phyloP scores from a whole-genome alignment of 1,284 basidiomycete species.

The Malassezia cuniculi region DNA sequence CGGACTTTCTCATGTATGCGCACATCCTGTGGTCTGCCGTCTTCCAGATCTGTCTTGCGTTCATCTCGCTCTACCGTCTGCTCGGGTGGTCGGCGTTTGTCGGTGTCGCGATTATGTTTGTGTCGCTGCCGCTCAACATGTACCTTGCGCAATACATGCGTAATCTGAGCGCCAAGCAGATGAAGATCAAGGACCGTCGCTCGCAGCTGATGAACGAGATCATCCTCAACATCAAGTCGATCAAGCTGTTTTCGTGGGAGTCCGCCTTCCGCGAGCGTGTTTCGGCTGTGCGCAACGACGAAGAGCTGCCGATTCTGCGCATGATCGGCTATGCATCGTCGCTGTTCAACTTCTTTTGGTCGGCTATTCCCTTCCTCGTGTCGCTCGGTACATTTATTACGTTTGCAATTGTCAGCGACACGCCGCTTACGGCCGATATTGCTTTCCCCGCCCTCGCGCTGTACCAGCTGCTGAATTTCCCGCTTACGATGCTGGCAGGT shows the following conservation, averaged over 20 bases:
- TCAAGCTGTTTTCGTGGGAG: conserved; percentile 57
- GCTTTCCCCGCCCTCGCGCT: conserved; percentile 89
- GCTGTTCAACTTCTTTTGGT: conserved; percentile 42
- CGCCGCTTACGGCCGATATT: conserved; percentile 71
- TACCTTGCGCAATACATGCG: conserved; percentile 52
- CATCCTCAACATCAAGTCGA: conserved; percentile 66
- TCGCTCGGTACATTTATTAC: conserved; percentile 62
- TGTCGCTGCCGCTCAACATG: conserved; percentile 24
- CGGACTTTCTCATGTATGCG: conserved; percentile 70
- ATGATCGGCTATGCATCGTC: conserved; percentile 17
- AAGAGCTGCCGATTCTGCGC: conserved; percentile 64
- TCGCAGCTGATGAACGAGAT: conserved; percentile 49
- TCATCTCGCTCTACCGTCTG: conserved; percentile 72
- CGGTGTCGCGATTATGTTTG: conserved; percentile 72
- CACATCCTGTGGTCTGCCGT: conserved; percentile 50
- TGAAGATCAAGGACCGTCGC: conserved; percentile 65
- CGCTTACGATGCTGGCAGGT: conserved; percentile 60
- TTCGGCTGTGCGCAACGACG: conserved; percentile 64
- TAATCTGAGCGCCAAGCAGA: conserved; percentile 67
- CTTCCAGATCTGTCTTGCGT: conserved; percentile 64
- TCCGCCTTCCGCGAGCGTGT: conserved; percentile 66
- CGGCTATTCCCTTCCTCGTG: conserved; percentile 52
- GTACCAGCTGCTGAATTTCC: conserved; percentile 79
- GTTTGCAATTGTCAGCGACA: conserved; percentile 58
- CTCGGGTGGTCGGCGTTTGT: conserved; percentile 85